Evolutionary conservation across 2,329 filamentous ascomycete species (phyloP), one percentile per base, ranked within the genome.

Genomic region (Colletotrichum coccodes): DNA sequence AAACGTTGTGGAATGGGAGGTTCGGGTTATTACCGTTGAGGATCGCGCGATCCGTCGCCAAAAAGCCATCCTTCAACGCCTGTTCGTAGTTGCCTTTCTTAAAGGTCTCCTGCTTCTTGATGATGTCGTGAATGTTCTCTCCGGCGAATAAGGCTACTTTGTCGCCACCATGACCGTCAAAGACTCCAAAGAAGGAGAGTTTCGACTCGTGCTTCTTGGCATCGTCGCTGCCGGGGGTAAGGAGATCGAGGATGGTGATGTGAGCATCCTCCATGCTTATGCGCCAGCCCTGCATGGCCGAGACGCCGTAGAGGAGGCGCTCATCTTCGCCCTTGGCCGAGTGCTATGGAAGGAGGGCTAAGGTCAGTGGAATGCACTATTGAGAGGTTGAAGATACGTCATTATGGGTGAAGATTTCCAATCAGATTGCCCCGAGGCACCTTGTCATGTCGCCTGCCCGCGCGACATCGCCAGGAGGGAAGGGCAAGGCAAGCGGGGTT

Each of bases 231-330:
- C 82, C 76, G 66, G 79, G 76, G 70, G 90, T 85, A 77, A 96
- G 89, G 74, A 98, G 90, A 81, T 98, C 94, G 79, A 99, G 92
- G 60, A 98, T 85, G 64, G 93, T 89, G 71, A 93, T 94, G 84
- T 99, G 96, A 72, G 96, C 91, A 80, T 99, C 96, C 82, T 99
- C 96, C 96, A 99, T 99, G 86, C 94, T 97, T 84, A 99, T 98
- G 85, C 96, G 93, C 96, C 96, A 99, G 86, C 96, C 96, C 84
- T 99, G 96, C 96, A 99, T 99, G 83, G 94, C 94, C 73, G 96
- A 99, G 73, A 98, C 91, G 79, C 96, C 96, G 82, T 93, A 99
- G 79, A 96, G 84, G 79, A 97, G 90, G 79, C 94, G 91, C 73
- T 97, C 94, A 93, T 98, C 95, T 84, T 94, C 91, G 83, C 95